These are phyloP conservation scores for Porodaedalea pini DNA, from an alignment of 1,284 basidiomycete species.

Conservation along the genomic window DNA sequence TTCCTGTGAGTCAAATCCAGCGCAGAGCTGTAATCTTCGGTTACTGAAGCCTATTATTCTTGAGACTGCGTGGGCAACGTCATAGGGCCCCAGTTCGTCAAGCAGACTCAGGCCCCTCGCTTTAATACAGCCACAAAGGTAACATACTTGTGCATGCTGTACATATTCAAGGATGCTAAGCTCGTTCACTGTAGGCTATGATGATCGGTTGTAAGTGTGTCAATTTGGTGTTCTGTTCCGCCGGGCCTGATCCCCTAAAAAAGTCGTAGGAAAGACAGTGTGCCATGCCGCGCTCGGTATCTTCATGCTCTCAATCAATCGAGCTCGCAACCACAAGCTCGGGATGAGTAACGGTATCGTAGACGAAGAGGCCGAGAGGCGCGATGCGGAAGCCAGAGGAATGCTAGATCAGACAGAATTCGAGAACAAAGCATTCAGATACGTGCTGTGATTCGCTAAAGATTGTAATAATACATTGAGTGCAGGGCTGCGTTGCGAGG, in stretches of 20 bases:
- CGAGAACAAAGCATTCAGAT: slow-evolving; percentile 19
- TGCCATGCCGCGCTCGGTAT: slow-evolving; percentile 16
- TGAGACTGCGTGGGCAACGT: slow-evolving; percentile 17
- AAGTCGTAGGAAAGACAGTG: slow-evolving; percentile 15
- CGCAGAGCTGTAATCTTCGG: neutral
- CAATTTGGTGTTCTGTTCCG: too few species aligned
- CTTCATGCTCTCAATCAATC: slow-evolving; percentile 13
- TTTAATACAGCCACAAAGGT: slow-evolving; percentile 17
- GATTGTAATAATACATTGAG: neutral
- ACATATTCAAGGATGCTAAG: neutral
- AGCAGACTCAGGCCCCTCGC: slow-evolving; percentile 10
- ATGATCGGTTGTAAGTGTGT: slow-evolving; percentile 15
- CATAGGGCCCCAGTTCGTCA: slow-evolving; percentile 16
- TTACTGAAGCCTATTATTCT: neutral
- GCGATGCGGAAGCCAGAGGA: slow-evolving; percentile 12
- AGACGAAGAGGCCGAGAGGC: slow-evolving; percentile 10
- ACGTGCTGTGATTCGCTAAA: slow-evolving; percentile 9
- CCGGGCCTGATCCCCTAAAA: too few species aligned
- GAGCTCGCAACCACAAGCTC: neutral
- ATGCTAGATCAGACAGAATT: slow-evolving; percentile 20
- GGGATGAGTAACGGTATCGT: neutral
- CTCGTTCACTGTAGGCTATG: slow-evolving; percentile 6
- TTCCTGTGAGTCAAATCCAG: slow-evolving; percentile 4
- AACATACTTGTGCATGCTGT: neutral
- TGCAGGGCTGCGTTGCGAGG: neutral